These are phyloP conservation scores for Fusarium begoniae DNA, from an alignment of 2,329 filamentous ascomycete species.

Conservation along the genomic window DNA sequence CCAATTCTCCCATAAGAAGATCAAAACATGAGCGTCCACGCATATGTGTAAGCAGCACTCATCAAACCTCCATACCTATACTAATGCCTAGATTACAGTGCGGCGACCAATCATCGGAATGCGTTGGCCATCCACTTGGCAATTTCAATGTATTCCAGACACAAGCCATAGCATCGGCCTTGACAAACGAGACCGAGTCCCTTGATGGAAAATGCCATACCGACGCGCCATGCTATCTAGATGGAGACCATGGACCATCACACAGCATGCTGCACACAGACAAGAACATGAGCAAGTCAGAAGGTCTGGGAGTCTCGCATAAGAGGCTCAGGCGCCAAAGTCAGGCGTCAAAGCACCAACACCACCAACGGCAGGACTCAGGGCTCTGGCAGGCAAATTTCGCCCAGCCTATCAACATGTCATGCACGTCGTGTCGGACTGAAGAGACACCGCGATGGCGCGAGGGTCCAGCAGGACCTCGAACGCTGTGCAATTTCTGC, in stretches of 20 bases:
- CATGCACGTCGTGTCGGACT: neutral
- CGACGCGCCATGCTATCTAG: neutral
- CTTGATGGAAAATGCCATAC: neutral
- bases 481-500: neutral
- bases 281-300: accelerated
- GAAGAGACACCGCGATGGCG: neutral
- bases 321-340: neutral
- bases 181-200: neutral
- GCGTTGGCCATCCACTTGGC: neutral
- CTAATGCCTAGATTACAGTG: no score
- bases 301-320: neutral
- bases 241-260: accelerated
- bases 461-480: neutral
- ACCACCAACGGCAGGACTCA: no score
- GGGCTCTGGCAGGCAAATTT: accelerated
- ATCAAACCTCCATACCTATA: neutral
- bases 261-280: neutral
- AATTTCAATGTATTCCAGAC: neutral
- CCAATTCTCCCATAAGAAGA: accelerated
- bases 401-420: neutral
- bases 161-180: neutral
- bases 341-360: neutral
- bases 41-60: accelerated
- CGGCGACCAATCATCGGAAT: neutral
- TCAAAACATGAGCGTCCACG: neutral